Base-by-base conservation (phyloP, 2,329 filamentous ascomycete species). In the Fusarium setosum region DNA sequence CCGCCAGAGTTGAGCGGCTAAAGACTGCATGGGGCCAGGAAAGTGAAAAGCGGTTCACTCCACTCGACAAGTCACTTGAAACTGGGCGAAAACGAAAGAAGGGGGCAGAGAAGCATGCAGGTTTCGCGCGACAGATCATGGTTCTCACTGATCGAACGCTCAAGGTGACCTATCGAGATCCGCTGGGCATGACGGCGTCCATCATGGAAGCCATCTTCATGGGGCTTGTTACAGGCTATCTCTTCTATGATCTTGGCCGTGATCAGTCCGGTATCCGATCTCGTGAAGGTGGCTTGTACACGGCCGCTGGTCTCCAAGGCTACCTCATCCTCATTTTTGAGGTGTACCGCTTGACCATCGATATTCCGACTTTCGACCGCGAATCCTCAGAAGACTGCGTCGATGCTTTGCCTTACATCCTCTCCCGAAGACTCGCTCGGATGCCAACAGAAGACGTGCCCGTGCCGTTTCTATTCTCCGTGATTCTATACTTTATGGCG, bases 271-370 rank as follows among this genome's bases (percentile, higher is more conserved):
- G 92, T 0, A 94, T 94, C 45, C 84, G 91, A 21, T 93, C 91
- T 23, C 84, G 91, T 2, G 80, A 94, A 74, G 92, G 90, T 47
- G 90, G 89, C 6, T 77, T 94, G 0, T 94, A 94, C 69, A 92
- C 87, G 3, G 88, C 90, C 1, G 84, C 90, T 7, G 90, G 87
- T 5, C 81, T 94, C 6, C 92, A 94, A 71, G 91, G 91, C 2
- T 94, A 94, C 71, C 82, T 94, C 4, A 89, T 93, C 48, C 81
- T 94, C 11, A 81, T 93, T 12, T 94, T 92, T 62, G 92, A 94
- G 75, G 89, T 88, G 0, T 94, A 92, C 69, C 87, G 92, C 5
- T 79, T 94, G 58, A 92, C 90, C 0, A 84, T 91, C 48, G 92
- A 94, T 63, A 92, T 94, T 13, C 86, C 87, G 23, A 83, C 91